Evolutionary conservation across 1,284 basidiomycete genomes (phyloP), one percentile per base, ranked within the genome.

Genomic region (Hemileccinum hortonii): DNA sequence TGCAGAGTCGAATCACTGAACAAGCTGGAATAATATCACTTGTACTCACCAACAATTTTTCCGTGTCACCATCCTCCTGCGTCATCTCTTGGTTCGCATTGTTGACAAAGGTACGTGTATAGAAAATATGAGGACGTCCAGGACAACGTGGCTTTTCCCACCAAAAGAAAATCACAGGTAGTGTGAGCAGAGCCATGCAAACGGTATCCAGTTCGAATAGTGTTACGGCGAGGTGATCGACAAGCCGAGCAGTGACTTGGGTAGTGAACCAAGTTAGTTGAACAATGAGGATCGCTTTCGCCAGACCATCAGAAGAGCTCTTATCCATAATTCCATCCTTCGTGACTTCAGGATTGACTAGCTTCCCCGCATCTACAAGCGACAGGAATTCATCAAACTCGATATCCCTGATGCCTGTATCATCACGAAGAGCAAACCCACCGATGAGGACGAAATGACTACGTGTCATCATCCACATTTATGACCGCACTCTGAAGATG

Each of bases 211-310:
- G 48, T 51, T 74, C 71, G 16, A 72, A 52, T 38, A 68, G 58
- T 0, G 67, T 67, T 3, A 72, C 21, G 0, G 57, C 50, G 0
- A 74, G 61, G 9, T 53, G 24, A 9, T 61, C 22, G 2, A 26
- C 19, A 37, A 44, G 49, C 8, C 72, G 61, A 3, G 61, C 62
- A 4, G 62, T 45, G 40, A 62, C 60, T 40, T 73, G 69, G 1
- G 61, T 14, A 16, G 63, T 49, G 50, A 74, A 73, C 70, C 70
- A 72, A 4, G 52, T 47, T 2, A 63, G 65, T 44, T 74, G 72
- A 12, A 61, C 9, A 3, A 70, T 18, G 3, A 65, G 62, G 16
- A 72, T 21, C 0, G 39, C 49, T 52, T 70, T 73, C 0, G 63
- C 49, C 12, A 73, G 40, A 6, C 35, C 42, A 39, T 73, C 67